Conservation (phyloP, 2,329 filamentous ascomycete genomes). For the Hypoxylon sp. region DNA sequence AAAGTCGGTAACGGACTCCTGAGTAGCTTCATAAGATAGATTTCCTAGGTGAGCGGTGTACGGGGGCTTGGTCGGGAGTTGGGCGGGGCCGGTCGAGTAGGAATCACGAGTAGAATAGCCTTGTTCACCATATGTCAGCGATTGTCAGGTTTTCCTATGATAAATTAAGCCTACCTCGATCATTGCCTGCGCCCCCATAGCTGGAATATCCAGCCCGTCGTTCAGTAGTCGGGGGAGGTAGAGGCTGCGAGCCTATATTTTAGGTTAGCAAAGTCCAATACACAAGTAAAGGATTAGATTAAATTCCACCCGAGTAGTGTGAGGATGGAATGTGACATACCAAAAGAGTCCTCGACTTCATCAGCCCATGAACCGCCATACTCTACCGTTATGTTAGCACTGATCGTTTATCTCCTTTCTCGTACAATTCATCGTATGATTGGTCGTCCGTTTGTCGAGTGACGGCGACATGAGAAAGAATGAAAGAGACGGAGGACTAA, state of each 20-base stretch:
- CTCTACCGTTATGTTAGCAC: constrained; percentile 53
- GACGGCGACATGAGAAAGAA: constrained; percentile 39
- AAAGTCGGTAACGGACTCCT: constrained; percentile 84
- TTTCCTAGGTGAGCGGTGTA: constrained; percentile 97
- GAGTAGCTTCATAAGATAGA: constrained; percentile 92
- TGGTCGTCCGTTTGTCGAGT: constrained; percentile 44
- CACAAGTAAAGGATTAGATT: constrained; percentile 31
- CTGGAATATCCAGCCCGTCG: constrained; percentile 46
- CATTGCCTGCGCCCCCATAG: constrained; percentile 44
- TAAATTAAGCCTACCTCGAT: constrained; percentile 51
- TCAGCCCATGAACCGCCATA: constrained; percentile 93
- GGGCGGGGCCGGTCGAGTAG: constrained; percentile 59
- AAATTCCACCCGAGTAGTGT: constrained; percentile 1
- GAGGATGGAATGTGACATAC: constrained; percentile 65
- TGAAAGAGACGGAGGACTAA: constrained; percentile 64
- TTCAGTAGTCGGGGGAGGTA: constrained; percentile 57
- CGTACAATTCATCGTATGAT: constrained; percentile 35
- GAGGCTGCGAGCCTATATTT: constrained; percentile 65
- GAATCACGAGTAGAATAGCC: constrained; percentile 78
- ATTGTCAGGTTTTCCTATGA: background rate
- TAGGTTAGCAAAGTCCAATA: constrained; percentile 21
- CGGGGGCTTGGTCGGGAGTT: constrained; percentile 88
- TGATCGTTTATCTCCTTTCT: constrained; percentile 23
- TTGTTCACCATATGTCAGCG: constrained; percentile 47
- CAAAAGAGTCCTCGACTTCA: constrained; percentile 92